Base-by-base conservation (phyloP, 441 rosid species). In the Euphorbia schlechtendalii region DNA sequence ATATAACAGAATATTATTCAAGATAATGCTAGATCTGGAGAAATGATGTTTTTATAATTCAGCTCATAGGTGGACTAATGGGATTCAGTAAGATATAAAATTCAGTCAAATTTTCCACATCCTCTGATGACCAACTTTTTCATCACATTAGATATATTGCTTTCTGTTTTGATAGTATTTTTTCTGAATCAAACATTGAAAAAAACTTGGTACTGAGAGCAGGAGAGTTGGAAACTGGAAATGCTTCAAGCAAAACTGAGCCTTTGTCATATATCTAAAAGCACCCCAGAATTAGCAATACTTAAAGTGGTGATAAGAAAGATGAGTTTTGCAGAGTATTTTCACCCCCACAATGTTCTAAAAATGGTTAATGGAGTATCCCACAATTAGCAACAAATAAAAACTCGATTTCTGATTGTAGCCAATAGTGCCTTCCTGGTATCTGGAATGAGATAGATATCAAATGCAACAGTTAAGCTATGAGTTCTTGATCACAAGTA, bases 381-480 rank as follows among this genome's bases (percentile, higher is more conserved):
- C n/a, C n/a, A 81, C 36, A 72, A 76, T 65, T 86, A 68, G 76
- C 86, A 82, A 61, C 83, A 73, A 2, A 1, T 59, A 0, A 38
- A 34, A 52, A 80, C 73, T 52, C 41, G 75, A 57, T 75, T 86
- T 86, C 92, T 12, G 97, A 93, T 40, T 90, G 97, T 43, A 90
- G 87, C 82, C 97, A 90, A 53, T 93, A 97, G 98, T 93, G 96
- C 70, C 92, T 93, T 69, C 98, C 98, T 22, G 98, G 97, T 0
- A 96, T 93, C 14, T 96, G 97, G 0, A 96, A 93, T 65, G 98
- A 93, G 88, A 72, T 96, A 92, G 81, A 85, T 92, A 90, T 71
- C 89, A 53, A 75, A 64, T 77, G 84, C 76, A 14, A 57, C 83
- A 32, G 83, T 84, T 67, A 81, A 67, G 46, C 15, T 66, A 30